Evolutionary conservation across 176 grass and related monocot species (phyloP).

Genomic region (Rhynchospora pubera): DNA sequence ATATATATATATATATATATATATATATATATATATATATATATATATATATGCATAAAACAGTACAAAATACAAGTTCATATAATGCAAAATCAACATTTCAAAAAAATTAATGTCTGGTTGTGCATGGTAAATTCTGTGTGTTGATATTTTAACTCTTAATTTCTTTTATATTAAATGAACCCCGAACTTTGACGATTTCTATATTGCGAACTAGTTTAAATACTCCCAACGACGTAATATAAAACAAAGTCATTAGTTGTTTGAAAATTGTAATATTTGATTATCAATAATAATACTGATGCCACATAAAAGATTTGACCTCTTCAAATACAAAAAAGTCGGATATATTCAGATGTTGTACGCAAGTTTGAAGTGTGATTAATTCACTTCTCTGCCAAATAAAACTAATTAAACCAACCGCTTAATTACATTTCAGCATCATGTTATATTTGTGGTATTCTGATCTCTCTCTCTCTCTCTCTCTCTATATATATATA

Average conservation of each 20-base stretch:
- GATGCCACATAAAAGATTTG: neutral
- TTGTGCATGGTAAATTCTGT: neutral
- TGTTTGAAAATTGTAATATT: neutral
- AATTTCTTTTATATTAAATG: neutral
- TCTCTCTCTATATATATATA: no score
- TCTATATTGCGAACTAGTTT: neutral
- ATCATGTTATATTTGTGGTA: neutral
- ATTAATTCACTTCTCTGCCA: neutral
- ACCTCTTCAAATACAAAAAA: neutral
- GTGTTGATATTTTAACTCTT: neutral
- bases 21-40: no score
- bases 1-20: no score
- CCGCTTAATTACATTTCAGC: neutral
- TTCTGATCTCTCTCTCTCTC: no score
- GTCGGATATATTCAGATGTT: neutral
- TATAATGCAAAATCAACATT: neutral
- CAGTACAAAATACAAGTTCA: neutral
- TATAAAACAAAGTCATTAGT: neutral
- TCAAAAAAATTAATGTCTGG: neutral
- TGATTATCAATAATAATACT: neutral
- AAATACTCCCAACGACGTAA: no score
- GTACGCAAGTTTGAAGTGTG: neutral
- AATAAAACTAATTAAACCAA: neutral
- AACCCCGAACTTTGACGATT: neutral
- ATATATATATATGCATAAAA: no score